Base-by-base conservation (phyloP, 371 early-diverging fungal genomes). In the Capillidium rhysosporum region DNA sequence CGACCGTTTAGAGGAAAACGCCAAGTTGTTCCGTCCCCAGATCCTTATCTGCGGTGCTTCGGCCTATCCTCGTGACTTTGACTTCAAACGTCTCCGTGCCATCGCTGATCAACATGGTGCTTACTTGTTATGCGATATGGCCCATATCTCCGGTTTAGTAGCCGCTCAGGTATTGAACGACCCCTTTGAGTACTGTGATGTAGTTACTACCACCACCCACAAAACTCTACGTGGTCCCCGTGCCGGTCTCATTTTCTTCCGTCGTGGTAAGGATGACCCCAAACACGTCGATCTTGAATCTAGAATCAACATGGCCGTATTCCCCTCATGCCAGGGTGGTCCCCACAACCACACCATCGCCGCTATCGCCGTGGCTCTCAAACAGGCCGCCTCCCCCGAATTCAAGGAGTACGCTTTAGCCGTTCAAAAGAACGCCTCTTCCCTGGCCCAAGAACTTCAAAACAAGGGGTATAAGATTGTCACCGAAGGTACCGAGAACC, bases 331-430 rank as follows among this genome's bases (percentile, higher is more conserved):
- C 65, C 98, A 98, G 69, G 99, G 99, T 57, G 98, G 98, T 3
- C 98, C 99, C 29, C 98, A 98, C 74, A 98, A 98, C 79, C 93
- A 98, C 75, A 97, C 98, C 46, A 99, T 99, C 57, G 76, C 92
- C 29, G 98, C 98, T 14, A 69, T 98, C 55, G 86, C 98, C 23
- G 97, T 96, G 30, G 96, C 98, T 0, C 71, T 99, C 55, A 87
- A 94, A 68, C 93, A 96, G 65, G 79, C 76, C 46, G 63, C 72
- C 64, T 61, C 78, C 3, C 78, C 86, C 41, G 80, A 85, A 56
- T 99, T 89, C 77, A 84, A 80, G 65, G 78, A 77, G 59, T 99
- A 97, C 68, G 86, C 86, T 64, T 59, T 69, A 44, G 89, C 92
- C 67, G 94, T 97, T 0, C 63, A 92, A 55, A 61, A 64, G 46